Conservation (phyloP, 768 basidiomycete genomes). For the Rhodotorula toruloides region DNA sequence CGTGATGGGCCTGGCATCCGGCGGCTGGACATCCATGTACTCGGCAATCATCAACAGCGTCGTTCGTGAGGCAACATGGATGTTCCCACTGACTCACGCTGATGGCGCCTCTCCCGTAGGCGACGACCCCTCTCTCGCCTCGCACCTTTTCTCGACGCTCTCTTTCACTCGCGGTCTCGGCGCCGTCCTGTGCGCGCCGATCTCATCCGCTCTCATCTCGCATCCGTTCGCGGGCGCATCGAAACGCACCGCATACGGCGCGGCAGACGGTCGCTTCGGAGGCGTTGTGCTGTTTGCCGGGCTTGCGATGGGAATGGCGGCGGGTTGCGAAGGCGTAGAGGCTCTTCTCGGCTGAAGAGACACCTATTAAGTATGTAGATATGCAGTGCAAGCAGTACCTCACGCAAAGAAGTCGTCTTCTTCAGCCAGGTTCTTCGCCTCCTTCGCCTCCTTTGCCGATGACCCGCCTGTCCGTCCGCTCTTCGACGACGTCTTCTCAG, state of each 20-base stretch:
- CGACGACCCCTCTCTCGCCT: constrained; percentile 12
- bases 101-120: neutral
- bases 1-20: constrained; percentile 1
- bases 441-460: constrained; percentile 1
- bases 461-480: no score
- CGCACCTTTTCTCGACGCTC: constrained; percentile 17
- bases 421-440: constrained; percentile 4
- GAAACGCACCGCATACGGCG: neutral
- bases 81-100: no score
- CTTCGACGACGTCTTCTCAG: no score
- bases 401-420: constrained; percentile 37
- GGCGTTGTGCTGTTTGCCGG: constrained; percentile 10
- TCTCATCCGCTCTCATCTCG: constrained; percentile 13
- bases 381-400: neutral
- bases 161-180: constrained; percentile 24
- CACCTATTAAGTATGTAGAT: neutral
- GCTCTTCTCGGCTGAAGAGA: neutral
- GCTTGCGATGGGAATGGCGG: neutral
- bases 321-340: constrained; percentile 5
- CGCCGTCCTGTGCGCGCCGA: constrained; percentile 21
- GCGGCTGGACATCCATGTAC: constrained; percentile 20
- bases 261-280: neutral
- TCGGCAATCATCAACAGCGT: constrained; percentile 8
- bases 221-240: neutral
- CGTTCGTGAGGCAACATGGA: neutral